Conservation (phyloP, 2,329 filamentous ascomycete genomes). For the Alternaria metachromatica region DNA sequence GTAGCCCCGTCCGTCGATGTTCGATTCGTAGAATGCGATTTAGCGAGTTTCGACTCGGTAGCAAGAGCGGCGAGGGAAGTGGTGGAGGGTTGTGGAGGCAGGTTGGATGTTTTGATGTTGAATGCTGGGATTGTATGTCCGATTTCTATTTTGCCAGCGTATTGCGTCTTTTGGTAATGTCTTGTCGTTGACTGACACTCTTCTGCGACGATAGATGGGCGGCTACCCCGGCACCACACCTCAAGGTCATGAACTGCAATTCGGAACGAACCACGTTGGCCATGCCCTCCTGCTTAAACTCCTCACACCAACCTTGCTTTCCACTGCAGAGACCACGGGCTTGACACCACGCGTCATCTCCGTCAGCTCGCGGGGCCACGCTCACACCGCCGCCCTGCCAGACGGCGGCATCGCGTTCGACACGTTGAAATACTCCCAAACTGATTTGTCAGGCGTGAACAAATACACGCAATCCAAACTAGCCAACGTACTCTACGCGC, state of each 20-base stretch:
- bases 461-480: neutral
- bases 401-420: neutral
- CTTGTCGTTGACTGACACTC: too few relatives aligned
- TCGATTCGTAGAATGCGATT: neutral
- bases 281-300: neutral
- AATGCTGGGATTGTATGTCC: neutral
- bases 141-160: too few relatives aligned
- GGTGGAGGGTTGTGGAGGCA: neutral
- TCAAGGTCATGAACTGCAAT: neutral
- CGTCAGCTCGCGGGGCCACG: neutral
- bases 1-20: fast-evolving
- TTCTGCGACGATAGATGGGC: neutral
- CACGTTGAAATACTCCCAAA: neutral
- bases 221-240: neutral
- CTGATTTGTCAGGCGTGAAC: neutral
- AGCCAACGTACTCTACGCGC: neutral
- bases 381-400: neutral
- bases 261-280: neutral
- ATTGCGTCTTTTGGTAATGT: too few relatives aligned
- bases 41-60: neutral
- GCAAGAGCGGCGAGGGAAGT: neutral
- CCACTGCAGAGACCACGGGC: neutral
- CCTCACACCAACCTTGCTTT: neutral
- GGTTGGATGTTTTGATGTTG: neutral
- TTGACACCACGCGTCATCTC: neutral